Base-by-base conservation (phyloP, 129 eudicot species). In the Flaveria ramosissima region DNA sequence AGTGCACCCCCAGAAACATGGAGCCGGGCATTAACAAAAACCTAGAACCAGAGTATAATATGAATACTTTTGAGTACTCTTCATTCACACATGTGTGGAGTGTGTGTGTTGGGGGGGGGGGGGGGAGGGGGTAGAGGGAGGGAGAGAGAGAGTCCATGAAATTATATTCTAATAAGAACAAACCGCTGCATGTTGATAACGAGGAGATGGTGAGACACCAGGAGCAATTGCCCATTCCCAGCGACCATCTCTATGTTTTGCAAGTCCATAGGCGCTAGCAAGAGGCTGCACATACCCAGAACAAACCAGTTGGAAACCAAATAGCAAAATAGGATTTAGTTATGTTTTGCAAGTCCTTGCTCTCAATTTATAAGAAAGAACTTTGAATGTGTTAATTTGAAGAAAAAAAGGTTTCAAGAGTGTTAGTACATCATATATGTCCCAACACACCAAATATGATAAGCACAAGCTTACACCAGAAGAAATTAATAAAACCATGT, bases 171-270 rank as follows among this genome's bases (percentile, higher is more conserved):
- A 46, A 68, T 7, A 53, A 68, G 39, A 36, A 84, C 97, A 61
- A 59, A 94, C 98, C 17, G 98, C 98, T 20, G 98, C 98, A 83
- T 94, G 99, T 77, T 94, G 99, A 86, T 94, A 94, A 74, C 99
- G 87, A 39, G 97, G 79, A 60, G 97, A 94, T 26, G 99, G 97
- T 78, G 99, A 94, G 62, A 94, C 99, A 80, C 99, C 99, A 81
- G 99, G 99, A 73, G 99, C 97, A 81, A 94, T 89, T 47, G 97
- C 97, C 99, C 97, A 94, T 78, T 94, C 99, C 99, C 99, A 94
- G 14, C 97, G 92, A 70, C 99, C 99, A 80, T 94, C 96, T 84
- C 97, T 91, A 78, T 94, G 99, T 77, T 91, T 94, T 10, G 97
- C 96, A 69, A 94, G 97, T 66, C 99, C 99, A 86, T 89, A 94